Conservation (phyloP, 2,329 filamentous ascomycete genomes). For the Talaromyces islandicus region DNA sequence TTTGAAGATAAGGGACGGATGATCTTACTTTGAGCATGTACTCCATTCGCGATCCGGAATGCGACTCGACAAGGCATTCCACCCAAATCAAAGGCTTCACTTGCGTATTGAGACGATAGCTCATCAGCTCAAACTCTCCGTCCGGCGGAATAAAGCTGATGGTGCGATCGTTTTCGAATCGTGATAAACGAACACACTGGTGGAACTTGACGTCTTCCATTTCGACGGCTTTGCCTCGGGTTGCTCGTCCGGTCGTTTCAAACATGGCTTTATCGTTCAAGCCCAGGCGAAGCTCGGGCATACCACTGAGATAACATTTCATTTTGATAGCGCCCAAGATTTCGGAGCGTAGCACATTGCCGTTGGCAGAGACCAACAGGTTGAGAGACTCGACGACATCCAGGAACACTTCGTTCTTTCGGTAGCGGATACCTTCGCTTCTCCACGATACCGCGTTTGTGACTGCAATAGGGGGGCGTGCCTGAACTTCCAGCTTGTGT, state of each 20-base stretch:
- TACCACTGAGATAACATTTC: constrained; percentile 98
- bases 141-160: constrained; percentile 99
- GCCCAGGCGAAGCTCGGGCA: constrained; percentile 91
- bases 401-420: constrained; percentile 98
- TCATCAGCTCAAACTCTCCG: constrained; percentile 99
- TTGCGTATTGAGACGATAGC: constrained; percentile 95
- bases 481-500: constrained; percentile 95
- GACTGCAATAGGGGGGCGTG: constrained; percentile 91
- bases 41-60: constrained; percentile 91
- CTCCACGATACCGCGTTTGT: constrained; percentile 98
- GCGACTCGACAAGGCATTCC: constrained; percentile 92
- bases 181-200: constrained; percentile 89
- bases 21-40: constrained; percentile 82
- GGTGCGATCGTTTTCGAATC: constrained; percentile 97
- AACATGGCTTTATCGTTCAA: constrained; percentile 99
- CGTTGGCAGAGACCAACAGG: constrained; percentile 85
- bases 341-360: constrained; percentile 91
- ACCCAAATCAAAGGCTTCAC: constrained; percentile 99
- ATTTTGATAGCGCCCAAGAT: constrained; percentile 97
- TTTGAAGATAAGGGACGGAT: not conserved
- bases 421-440: constrained; percentile 94
- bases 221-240: constrained; percentile 92
- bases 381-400: constrained; percentile 97
- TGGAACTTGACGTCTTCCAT: constrained; percentile 99
- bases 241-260: constrained; percentile 90